Conservation (phyloP, 2,329 filamentous ascomycete genomes). For the Cercospora berteroae region DNA sequence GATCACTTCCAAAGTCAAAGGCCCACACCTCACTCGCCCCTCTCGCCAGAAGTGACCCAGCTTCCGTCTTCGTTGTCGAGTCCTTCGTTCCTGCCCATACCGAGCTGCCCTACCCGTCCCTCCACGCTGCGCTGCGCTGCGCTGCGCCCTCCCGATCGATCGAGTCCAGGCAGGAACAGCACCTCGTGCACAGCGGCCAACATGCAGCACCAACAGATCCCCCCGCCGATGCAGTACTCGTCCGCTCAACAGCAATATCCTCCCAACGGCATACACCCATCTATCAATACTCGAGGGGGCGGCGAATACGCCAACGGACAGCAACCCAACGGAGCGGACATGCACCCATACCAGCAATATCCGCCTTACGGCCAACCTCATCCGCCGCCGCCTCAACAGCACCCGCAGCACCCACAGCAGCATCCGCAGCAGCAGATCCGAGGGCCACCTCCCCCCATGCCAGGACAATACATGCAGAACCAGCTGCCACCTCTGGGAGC, state of each 20-base stretch:
- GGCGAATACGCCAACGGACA: conserved; percentile 26
- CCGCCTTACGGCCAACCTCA: conserved; percentile 21
- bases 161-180: conserved; percentile 5
- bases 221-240: conserved; percentile 17
- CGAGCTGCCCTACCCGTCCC: not conserved
- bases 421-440: conserved; percentile 22
- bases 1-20: conserved; percentile 22
- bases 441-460: conserved; percentile 11
- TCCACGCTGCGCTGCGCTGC: not conserved
- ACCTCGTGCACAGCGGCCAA: conserved; percentile 1
- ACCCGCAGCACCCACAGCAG: conserved; percentile 18
- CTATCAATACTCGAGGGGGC: conserved; percentile 18
- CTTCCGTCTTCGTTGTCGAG: not conserved
- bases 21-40: conserved; percentile 16
- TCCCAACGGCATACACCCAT: conserved; percentile 22
- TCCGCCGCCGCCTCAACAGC: conserved; percentile 18
- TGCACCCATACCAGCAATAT: conserved; percentile 29
- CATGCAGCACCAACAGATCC: conserved; percentile 15
- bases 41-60: conserved; percentile 2
- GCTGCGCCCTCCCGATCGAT: conserved; percentile 1
- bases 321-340: conserved; percentile 23
- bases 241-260: conserved; percentile 20
- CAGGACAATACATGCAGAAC: conserved; percentile 23
- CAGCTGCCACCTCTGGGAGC: conserved; percentile 27
- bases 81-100: not conserved